A percentile compares a stretch with the other conserved stretches of the same genome.
Evolutionary conservation across 75 land plant genomes (phyloP).

Genomic region (Chamaecyparis obtusa): DNA sequence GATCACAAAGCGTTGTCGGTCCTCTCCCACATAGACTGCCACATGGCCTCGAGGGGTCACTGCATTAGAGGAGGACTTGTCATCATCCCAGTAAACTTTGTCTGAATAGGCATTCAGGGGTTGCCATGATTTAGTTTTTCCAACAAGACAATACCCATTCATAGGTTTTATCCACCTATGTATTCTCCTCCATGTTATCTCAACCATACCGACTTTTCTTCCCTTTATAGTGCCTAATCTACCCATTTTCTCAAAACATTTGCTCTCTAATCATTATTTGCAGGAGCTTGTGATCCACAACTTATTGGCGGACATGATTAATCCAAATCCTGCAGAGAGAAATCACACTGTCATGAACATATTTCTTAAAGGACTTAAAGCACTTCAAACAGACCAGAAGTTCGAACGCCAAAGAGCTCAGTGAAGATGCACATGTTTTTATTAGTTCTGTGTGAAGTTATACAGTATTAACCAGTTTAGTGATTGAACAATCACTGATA

Average conservation of each 20-base stretch:
- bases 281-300: no score
- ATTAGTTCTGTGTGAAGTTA: no score
- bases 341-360: no score
- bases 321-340: no score
- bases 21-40: constrained; percentile 64
- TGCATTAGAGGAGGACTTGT: background rate
- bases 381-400: no score
- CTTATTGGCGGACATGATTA: no score
- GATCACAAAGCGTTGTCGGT: constrained; percentile 40
- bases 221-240: background rate
- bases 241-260: background rate
- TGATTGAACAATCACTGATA: no score
- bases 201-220: background rate
- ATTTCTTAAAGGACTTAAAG: no score
- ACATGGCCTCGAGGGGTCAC: constrained; percentile 41
- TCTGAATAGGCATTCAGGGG: background rate
- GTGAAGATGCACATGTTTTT: no score
- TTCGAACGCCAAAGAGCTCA: no score
- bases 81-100: background rate
- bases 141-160: background rate
- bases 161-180: background rate
- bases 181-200: background rate
- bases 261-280: no score
- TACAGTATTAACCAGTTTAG: no score
- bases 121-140: background rate